These are phyloP conservation scores for Penicillium samsonianum DNA, from an alignment of 495 filamentous ascomycete species.

Conservation along the genomic window DNA sequence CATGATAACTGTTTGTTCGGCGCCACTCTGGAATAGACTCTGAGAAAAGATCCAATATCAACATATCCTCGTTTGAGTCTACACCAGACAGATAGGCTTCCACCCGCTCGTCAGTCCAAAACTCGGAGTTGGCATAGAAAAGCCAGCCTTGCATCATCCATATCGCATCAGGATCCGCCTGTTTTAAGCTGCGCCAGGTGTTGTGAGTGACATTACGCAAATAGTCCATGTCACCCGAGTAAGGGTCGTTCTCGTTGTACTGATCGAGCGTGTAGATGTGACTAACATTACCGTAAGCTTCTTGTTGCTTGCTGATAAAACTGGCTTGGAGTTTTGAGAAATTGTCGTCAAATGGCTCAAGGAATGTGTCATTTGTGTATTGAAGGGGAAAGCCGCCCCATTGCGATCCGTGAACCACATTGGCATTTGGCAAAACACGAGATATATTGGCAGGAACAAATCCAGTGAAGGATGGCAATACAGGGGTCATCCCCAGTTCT, in stretches of 20 bases:
- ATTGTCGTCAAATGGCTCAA: constrained; percentile 50
- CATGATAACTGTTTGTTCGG: constrained; percentile 51
- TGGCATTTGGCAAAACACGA: constrained; percentile 43
- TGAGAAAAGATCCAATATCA: constrained; percentile 54
- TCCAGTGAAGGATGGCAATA: constrained; percentile 50
- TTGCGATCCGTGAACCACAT: constrained; percentile 47
- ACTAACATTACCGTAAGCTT: constrained; percentile 51
- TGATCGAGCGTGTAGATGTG: constrained; percentile 56
- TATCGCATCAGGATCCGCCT: constrained; percentile 48
- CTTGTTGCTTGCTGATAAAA: constrained; percentile 51
- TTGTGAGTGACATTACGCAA: constrained; percentile 48
- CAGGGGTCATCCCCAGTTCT: constrained; percentile 56
- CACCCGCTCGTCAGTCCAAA: constrained; percentile 53
- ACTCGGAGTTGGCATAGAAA: constrained; percentile 45
- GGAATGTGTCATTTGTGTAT: constrained; percentile 52
- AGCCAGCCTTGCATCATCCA: constrained; percentile 61
- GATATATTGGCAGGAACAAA: constrained; percentile 48
- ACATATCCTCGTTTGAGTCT: constrained; percentile 45
- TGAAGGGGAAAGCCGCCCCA: constrained; percentile 45
- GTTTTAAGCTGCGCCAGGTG: constrained; percentile 48
- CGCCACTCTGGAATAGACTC: constrained; percentile 54
- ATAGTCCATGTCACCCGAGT: constrained; percentile 48
- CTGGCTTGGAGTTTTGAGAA: constrained; percentile 47
- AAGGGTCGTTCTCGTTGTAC: constrained; percentile 55
- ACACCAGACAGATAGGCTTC: constrained; percentile 54